Base-by-base conservation (phyloP, 805 yeast species). In the Metschnikowia similis region DNA sequence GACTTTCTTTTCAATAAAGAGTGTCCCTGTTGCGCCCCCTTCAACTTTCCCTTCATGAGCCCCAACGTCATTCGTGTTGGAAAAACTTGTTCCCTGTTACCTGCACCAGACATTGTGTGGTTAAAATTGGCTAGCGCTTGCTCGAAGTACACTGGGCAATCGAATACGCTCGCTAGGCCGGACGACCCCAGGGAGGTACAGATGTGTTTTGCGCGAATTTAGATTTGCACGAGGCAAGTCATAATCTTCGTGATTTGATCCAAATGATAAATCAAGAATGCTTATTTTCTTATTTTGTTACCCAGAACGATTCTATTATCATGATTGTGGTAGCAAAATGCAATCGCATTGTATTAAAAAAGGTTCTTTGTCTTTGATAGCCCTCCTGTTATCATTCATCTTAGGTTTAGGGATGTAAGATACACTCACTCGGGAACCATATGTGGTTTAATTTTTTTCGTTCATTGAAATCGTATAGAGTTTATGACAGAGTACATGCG, bases 21-120 rank as follows among this genome's bases (percentile, higher is more conserved):
- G 68, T 94, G 96, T 35, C 99, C 99, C 64, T 89, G 96, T 62
- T 89, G 91, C 1, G 99, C 99, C 48, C 99, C 99, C 71, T 91
- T 92, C 66, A 94, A 81, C 70, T 94, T 94, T 53, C 87, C 81
- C 76, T 94, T 94, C 98, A 94, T 94, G 52, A 88, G 69, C 44
- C 96, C 90, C 59, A 92, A 81, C 52, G 98, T 92, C 97, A 91
- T 91, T 72, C 97, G 91, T 47, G 98, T 91, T 32, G 98, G 97
- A 70, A 91, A 91, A 41, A 91, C 98, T 66, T 89, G 95, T 68
- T 91, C 98, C 77, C 98, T 87, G 66, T 81, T 83, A 52, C 84
- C 85, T 32, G 84, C 81, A 35, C 85, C 85, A 30, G 85, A 81
- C 87, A 82, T 82, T 40, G 37, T 44, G 37, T 35, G 32, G 41